Evolutionary conservation across 1,139 yeast genomes (phyloP).

Genomic region (Scheffersomyces cryptocercus): DNA sequence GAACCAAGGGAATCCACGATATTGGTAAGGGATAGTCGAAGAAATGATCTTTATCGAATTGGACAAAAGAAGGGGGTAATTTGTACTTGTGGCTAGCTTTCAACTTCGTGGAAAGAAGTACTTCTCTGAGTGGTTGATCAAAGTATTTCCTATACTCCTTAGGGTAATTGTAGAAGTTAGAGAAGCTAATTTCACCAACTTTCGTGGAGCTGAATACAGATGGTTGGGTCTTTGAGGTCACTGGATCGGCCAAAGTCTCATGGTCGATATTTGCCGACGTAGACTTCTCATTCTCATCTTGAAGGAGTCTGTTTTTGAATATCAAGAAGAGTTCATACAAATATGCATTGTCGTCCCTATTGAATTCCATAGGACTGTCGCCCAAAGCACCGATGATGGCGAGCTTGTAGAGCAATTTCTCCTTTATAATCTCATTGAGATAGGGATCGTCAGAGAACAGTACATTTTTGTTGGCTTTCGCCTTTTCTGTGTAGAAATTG

Average conservation of each 20-base stretch:
- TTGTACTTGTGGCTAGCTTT: slow-evolving; percentile 23
- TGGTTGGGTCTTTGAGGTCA: not conserved
- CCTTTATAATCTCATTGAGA: slow-evolving; percentile 34
- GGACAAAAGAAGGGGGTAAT: slow-evolving; percentile 28
- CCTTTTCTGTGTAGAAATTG: slow-evolving; percentile 17
- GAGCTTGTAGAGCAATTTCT: slow-evolving; percentile 38
- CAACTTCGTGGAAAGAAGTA: slow-evolving; percentile 22
- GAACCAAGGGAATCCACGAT: slow-evolving; percentile 42
- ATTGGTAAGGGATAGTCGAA: slow-evolving; percentile 40
- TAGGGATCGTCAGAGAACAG: slow-evolving; percentile 33
- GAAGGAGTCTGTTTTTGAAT: slow-evolving; percentile 30
- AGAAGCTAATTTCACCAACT: slow-evolving; percentile 24
- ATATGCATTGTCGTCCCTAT: slow-evolving; percentile 26
- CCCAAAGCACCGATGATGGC: slow-evolving; percentile 43
- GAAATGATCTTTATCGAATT: slow-evolving; percentile 21
- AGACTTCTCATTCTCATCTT: slow-evolving; percentile 12
- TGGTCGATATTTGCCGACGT: slow-evolving; percentile 2
- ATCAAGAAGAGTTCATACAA: slow-evolving; percentile 33
- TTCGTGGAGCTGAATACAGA: slow-evolving; percentile 16
- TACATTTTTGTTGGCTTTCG: slow-evolving; percentile 10
- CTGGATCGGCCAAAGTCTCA: not conserved
- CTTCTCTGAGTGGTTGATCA: slow-evolving; percentile 25
- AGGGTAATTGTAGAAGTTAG: slow-evolving; percentile 15
- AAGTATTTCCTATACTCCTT: slow-evolving; percentile 23
- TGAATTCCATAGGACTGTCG: slow-evolving; percentile 29